Conservation (phyloP, 2,329 filamentous ascomycete genomes). For the Cladophialophora bantiana region DNA sequence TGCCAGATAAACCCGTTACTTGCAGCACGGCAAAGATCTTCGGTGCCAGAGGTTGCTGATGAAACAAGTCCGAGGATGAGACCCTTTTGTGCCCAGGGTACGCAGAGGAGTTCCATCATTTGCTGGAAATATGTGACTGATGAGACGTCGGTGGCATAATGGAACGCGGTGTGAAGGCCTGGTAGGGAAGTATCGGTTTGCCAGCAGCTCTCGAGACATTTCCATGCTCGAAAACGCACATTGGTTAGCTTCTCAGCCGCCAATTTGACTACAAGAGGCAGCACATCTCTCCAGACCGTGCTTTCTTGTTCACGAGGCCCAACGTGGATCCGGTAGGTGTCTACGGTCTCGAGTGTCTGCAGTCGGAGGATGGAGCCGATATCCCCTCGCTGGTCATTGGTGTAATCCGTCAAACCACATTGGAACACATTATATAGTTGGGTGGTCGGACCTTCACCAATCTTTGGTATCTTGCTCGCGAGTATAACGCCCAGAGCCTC, state of each 20-base stretch:
- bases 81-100: constrained; percentile 48
- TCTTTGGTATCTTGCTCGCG: background rate
- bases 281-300: constrained; percentile 20
- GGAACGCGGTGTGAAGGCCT: constrained; percentile 40
- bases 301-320: constrained; percentile 3
- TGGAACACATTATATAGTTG: constrained; percentile 43
- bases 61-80: constrained; percentile 54
- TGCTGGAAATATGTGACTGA: constrained; percentile 53
- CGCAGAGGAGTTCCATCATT: constrained; percentile 47
- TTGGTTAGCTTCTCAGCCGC: constrained; percentile 90
- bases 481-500: constrained; percentile 28
- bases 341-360: constrained; percentile 75
- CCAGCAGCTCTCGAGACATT: constrained; percentile 52
- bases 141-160: constrained; percentile 55
- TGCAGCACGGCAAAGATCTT: constrained; percentile 53
- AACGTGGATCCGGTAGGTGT: constrained; percentile 43
- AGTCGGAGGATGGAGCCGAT: constrained; percentile 85
- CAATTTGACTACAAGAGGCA: constrained; percentile 66
- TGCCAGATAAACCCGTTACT: constrained; percentile 51
- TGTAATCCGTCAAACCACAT: constrained; percentile 79
- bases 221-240: constrained; percentile 67
- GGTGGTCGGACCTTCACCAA: background rate
- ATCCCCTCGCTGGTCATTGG: constrained; percentile 85
- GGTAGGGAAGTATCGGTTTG: constrained; percentile 13
- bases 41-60: constrained; percentile 54